Percentiles rank a stretch among this genome's conserved stretches.
phyloP scores from a whole-genome alignment of 768 basidiomycete species.

The Boletus insuetus region DNA sequence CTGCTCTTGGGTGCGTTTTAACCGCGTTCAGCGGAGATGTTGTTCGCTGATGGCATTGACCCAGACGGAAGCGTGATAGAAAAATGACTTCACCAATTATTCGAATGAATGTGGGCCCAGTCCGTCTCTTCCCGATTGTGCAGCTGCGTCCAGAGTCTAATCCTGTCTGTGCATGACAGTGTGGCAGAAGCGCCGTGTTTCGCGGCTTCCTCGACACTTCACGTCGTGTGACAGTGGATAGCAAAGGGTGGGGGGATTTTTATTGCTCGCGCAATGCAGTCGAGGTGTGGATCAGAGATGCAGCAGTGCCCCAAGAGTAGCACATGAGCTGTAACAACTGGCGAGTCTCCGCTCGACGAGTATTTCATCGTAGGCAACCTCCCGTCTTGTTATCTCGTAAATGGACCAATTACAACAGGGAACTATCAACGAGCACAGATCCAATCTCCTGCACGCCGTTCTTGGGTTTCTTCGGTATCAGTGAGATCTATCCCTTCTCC shows the following conservation, averaged over 20 bases:
- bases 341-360: too few species aligned
- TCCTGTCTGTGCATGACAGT: constrained; percentile 26
- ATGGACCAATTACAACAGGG: too few species aligned
- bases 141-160: background rate
- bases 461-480: too few species aligned
- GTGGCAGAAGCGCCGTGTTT: constrained; percentile 37
- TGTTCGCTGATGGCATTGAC: background rate
- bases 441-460: too few species aligned
- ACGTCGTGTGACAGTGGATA: constrained; percentile 45
- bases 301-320: background rate
- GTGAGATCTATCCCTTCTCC: too few species aligned
- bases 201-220: constrained; percentile 45
- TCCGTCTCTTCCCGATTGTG: constrained; percentile 33
- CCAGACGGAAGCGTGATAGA: background rate
- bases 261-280: constrained; percentile 53
- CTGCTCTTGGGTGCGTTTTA: constrained; percentile 15
- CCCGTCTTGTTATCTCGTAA: too few species aligned
- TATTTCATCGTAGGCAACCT: too few species aligned
- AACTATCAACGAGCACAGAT: too few species aligned
- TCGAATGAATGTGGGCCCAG: constrained; percentile 67
- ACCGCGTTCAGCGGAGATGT: background rate
- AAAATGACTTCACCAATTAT: constrained; percentile 27
- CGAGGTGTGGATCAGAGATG: constrained; percentile 54
- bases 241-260: constrained; percentile 65
- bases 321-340: background rate